phyloP scores from a whole-genome alignment of 2,329 filamentous ascomycete species.

The Trichoderma citrinoviride region DNA sequence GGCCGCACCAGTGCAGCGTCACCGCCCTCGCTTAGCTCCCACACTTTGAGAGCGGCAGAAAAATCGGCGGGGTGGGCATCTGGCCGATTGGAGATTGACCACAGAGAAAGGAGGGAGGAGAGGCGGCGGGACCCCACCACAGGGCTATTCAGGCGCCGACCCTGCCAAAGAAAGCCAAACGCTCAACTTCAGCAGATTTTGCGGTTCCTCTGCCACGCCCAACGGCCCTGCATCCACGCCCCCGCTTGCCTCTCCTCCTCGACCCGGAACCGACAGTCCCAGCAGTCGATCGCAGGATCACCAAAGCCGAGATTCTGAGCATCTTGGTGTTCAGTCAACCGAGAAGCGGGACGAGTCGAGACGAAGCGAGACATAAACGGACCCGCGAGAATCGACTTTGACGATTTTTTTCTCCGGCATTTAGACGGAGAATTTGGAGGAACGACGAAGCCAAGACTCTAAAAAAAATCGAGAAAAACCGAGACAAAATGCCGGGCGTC shows the following conservation, averaged over 20 bases:
- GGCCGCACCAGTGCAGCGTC: constrained; percentile 25
- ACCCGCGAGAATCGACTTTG: constrained; percentile 22
- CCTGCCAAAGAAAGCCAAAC: constrained; percentile 28
- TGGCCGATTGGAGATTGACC: constrained; percentile 18
- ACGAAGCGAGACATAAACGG: neutral
- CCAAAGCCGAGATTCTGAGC: neutral
- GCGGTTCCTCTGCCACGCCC: constrained; percentile 27
- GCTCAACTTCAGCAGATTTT: constrained; percentile 33
- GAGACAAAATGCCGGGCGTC: constrained; percentile 31
- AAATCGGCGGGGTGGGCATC: constrained; percentile 38
- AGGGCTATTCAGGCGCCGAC: constrained; percentile 40
- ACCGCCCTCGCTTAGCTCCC: constrained; percentile 44
- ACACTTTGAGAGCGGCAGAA: constrained; percentile 40
- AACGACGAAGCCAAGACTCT: constrained; percentile 19
- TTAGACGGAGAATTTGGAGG: neutral
- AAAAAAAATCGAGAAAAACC: neutral
- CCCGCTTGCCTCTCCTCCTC: constrained; percentile 22
- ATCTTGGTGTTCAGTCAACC: neutral
- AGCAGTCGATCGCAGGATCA: constrained; percentile 18
- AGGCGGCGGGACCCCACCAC: constrained; percentile 34
- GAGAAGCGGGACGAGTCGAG: neutral
- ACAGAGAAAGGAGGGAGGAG: constrained; percentile 16
- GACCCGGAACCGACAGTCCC: constrained; percentile 28
- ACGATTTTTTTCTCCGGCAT: neutral
- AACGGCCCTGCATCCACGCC: constrained; percentile 21